Evolutionary conservation across 352 stramenopile genomes (phyloP), one percentile per base, ranked within the genome.

Genomic region (Phytophthora palmivora): DNA sequence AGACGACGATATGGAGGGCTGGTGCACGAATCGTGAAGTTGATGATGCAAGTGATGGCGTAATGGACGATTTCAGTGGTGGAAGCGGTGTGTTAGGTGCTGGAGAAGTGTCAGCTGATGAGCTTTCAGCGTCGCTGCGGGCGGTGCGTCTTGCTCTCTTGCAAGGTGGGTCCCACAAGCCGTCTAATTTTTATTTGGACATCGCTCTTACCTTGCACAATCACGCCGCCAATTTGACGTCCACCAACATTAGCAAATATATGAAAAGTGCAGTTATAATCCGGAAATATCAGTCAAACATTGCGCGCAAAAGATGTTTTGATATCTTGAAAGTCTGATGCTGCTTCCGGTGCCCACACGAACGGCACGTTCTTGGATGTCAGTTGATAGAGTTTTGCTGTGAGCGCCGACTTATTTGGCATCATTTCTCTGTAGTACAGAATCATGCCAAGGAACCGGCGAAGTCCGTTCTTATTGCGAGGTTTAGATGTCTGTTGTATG

Each of bases 391-490:
- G 22, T 0, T 3, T 18, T 24, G 38, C 30, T n/a, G 32, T 48
- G 6, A 64, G 24, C 1, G 45, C 45, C 14, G 37, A 52, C 24
- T 49, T 59, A 11, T 59, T 59, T 6, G 37, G 57, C 2, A 66
- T 32, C 41, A 58, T 66, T 12, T 59, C 57, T 0, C 47, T 14
- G 6, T 66, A 59, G 2, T 59, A 66, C 1, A 24, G 37, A 12
- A 58, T 64, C 37, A 58, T 64, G 4, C 45, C 56, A 4, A 57
- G 22, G n/a, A 64, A 51, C 0, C 28, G 1, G 3, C 43, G 24
- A 0, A 57, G 37, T 19, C 36, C 51, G 7, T 45, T 46, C 24
- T 4, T 63, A 2, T 12, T 63, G 2, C 34, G 16, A 6, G 36
- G 44, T 3, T 50, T 36, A 6, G 55, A 21, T 7, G 38, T 37